These are phyloP conservation scores for Colletotrichum lupini DNA, from an alignment of 2,329 filamentous ascomycete species.

Conservation along the genomic window DNA sequence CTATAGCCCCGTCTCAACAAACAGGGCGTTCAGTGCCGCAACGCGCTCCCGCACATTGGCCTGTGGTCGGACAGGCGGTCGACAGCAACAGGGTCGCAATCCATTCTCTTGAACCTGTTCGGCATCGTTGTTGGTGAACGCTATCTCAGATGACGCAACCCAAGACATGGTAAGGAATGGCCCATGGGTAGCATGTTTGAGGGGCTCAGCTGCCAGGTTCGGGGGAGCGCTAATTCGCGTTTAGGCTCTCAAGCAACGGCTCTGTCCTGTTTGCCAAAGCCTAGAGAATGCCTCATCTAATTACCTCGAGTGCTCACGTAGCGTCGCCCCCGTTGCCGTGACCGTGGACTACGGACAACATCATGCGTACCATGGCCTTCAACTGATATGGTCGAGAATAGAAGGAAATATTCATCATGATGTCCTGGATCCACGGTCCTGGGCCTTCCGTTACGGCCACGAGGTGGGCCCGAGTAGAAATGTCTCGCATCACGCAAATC, in stretches of 20 bases:
- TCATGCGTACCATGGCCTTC: background rate
- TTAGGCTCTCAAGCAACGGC: background rate
- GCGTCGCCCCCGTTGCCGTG: background rate
- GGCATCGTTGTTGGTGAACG: background rate
- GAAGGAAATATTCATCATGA: background rate
- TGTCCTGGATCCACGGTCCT: background rate
- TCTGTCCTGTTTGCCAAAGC: too few species aligned
- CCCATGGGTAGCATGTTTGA: background rate
- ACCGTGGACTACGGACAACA: background rate
- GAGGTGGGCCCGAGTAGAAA: slow-evolving; percentile 4
- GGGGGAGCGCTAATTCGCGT: background rate
- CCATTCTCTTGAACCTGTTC: background rate
- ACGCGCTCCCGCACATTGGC: background rate
- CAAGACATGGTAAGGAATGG: background rate
- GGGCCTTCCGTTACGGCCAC: background rate
- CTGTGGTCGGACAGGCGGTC: background rate
- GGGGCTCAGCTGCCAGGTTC: background rate
- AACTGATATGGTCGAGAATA: background rate
- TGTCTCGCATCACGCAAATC: slow-evolving; percentile 28
- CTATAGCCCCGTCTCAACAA: background rate
- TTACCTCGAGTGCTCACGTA: background rate
- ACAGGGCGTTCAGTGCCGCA: background rate
- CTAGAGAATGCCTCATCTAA: background rate
- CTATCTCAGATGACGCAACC: background rate
- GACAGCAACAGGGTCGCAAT: background rate